These are phyloP conservation scores for Podospora tetraspora DNA, from an alignment of 495 filamentous ascomycete species.

Conservation along the genomic window DNA sequence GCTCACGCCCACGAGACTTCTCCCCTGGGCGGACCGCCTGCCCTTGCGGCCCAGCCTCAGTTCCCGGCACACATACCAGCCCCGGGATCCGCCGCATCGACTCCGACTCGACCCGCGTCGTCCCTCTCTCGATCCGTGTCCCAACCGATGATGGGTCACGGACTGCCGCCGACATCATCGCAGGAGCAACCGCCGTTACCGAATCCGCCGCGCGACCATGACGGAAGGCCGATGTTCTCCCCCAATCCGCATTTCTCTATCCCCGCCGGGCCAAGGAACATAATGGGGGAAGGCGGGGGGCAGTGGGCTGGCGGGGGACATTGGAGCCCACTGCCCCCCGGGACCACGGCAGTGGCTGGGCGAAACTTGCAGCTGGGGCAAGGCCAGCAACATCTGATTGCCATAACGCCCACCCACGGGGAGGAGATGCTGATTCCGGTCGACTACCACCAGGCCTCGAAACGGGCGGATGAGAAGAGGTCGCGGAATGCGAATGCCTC, in stretches of 20 bases:
- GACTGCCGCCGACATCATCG: constrained; percentile 19
- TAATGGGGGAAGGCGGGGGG: constrained; percentile 22
- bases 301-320: constrained; percentile 30
- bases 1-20: constrained; percentile 23
- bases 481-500: constrained; percentile 93
- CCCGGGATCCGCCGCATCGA: constrained; percentile 28
- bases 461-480: constrained; percentile 82
- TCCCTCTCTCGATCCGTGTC: constrained; percentile 35
- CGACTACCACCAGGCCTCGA: constrained; percentile 74
- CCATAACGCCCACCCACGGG: constrained; percentile 38
- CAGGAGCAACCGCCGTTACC: constrained; percentile 24
- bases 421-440: constrained; percentile 57
- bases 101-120: constrained; percentile 31
- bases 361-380: constrained; percentile 34
- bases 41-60: constrained; percentile 31
- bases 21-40: constrained; percentile 28
- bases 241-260: constrained; percentile 26
- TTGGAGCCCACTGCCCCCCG: constrained; percentile 28
- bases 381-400: constrained; percentile 40
- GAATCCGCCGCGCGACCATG: constrained; percentile 20
- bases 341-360: neutral
- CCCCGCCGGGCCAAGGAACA: constrained; percentile 15
- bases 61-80: constrained; percentile 22
- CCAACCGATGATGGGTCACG: constrained; percentile 35
- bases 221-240: constrained; percentile 22